phyloP scores from a whole-genome alignment of 768 basidiomycete species.

The Phylloporus arenicola region DNA sequence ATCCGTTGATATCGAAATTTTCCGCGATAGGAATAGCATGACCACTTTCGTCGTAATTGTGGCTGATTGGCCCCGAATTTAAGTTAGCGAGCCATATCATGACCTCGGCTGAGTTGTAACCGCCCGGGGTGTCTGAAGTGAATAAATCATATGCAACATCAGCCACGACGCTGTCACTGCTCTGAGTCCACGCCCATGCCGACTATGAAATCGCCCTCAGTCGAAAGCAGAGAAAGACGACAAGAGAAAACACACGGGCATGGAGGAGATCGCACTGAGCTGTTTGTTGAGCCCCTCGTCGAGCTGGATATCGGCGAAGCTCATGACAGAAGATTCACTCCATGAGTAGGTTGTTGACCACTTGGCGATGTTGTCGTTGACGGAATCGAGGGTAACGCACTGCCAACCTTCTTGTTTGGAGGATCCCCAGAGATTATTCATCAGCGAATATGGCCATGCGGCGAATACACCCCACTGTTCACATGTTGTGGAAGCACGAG shows the following conservation, averaged over 20 bases:
- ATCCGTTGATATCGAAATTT: conserved; percentile 42
- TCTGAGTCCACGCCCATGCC: conserved; percentile 54
- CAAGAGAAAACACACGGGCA: conserved; percentile 40
- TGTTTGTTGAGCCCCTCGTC: conserved; percentile 47
- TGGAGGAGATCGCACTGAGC: conserved; percentile 48
- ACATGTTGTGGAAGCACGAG: conserved; percentile 14
- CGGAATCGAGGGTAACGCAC: conserved; percentile 43
- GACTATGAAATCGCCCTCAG: conserved; percentile 30
- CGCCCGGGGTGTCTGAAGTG: conserved; percentile 47
- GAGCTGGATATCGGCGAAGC: conserved; percentile 53
- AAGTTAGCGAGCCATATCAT: conserved; percentile 65
- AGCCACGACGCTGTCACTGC: conserved; percentile 37
- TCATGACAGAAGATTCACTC: conserved; percentile 52
- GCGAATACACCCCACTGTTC: conserved; percentile 49
- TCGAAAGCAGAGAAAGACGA: neutral
- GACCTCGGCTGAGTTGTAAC: conserved; percentile 41
- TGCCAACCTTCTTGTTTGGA: conserved; percentile 42
- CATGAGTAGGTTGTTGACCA: conserved; percentile 56
- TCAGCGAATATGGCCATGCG: conserved; percentile 41
- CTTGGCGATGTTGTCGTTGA: conserved; percentile 37
- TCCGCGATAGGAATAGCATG: conserved; percentile 40
- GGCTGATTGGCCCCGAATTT: conserved; percentile 55
- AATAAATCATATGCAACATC: conserved; percentile 63
- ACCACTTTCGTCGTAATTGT: conserved; percentile 41
- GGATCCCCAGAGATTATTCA: conserved; percentile 45